phyloP scores from a whole-genome alignment of 257 asterid species.

The Rhazya stricta region DNA sequence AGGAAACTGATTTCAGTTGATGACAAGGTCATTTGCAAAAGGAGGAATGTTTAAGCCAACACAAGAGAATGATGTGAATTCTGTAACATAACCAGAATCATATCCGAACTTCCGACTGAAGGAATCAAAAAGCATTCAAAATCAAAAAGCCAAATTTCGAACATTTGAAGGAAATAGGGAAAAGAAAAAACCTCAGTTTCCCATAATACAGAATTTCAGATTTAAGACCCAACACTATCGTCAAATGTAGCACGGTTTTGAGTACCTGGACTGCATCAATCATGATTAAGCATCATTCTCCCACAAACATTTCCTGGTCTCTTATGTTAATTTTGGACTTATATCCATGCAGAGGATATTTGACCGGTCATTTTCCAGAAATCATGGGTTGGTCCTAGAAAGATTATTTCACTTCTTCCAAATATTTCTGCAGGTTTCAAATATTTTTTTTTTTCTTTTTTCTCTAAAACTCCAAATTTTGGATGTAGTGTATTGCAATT shows the following conservation, averaged over 20 bases:
- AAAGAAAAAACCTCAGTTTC: too few relatives aligned
- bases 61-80: too few relatives aligned
- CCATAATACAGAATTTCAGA: too few relatives aligned
- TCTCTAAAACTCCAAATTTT: background rate
- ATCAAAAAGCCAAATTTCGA: background rate
- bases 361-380: background rate
- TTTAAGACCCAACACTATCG: too few relatives aligned
- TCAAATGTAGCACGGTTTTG: background rate
- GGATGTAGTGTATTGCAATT: background rate
- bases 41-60: too few relatives aligned
- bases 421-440: background rate
- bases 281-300: background rate
- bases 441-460: background rate
- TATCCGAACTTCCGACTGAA: background rate
- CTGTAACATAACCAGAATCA: background rate
- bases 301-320: background rate
- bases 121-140: background rate
- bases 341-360: background rate
- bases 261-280: background rate
- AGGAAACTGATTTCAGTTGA: background rate
- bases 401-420: background rate
- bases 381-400: background rate
- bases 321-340: background rate
- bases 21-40: background rate
- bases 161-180: background rate